These are phyloP conservation scores for Apiospora arundinis DNA, from an alignment of 2,329 filamentous ascomycete species.

Conservation along the genomic window DNA sequence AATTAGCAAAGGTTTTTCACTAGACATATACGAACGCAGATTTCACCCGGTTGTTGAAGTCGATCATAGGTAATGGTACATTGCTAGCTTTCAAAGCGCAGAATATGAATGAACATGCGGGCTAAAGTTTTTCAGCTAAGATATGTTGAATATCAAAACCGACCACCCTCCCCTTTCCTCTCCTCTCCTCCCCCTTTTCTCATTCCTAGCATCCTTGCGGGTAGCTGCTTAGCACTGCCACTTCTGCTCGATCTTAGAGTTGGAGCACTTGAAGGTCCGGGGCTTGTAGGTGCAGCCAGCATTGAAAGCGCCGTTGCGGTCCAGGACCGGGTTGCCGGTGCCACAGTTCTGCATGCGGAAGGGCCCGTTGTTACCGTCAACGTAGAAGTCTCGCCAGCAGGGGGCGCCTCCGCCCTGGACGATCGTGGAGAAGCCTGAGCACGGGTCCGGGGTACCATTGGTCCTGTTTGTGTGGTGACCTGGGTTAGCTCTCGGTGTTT, in stretches of 20 bases:
- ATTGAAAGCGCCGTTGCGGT: background rate
- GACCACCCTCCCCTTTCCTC: background rate
- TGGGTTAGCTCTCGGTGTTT: background rate
- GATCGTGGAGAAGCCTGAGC: conserved; percentile 1
- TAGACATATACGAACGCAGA: no score
- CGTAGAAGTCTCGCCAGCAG: background rate
- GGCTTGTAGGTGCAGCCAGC: background rate
- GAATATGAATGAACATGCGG: background rate
- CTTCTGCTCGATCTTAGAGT: background rate
- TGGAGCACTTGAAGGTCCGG: background rate
- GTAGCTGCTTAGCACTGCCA: background rate
- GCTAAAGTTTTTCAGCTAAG: background rate
- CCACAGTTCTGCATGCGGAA: background rate
- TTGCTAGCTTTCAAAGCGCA: background rate
- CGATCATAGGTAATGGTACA: no score
- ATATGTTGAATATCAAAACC: background rate
- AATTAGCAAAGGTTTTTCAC: no score
- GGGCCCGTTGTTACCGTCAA: background rate
- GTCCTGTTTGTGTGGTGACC: background rate
- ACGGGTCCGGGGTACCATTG: conserved; percentile 1
- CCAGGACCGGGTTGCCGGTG: background rate
- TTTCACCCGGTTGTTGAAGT: no score
- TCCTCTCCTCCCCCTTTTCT: background rate
- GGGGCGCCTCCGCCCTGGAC: background rate
- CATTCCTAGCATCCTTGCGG: background rate